These are phyloP conservation scores for Rosa multiflora DNA, from an alignment of 306 rosid species.

Conservation along the genomic window DNA sequence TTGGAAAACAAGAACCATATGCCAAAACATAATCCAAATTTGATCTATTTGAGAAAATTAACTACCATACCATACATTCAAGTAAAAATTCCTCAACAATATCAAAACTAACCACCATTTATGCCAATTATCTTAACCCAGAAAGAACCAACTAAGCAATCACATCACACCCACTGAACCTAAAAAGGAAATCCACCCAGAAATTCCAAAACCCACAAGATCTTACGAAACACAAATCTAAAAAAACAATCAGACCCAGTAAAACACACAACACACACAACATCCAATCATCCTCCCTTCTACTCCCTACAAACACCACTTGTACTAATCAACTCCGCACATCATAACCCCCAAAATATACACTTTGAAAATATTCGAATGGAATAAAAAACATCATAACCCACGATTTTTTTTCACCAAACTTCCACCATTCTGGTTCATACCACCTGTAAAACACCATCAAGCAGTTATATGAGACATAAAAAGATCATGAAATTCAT, in stretches of 20 bases:
- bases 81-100: background rate
- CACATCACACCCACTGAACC: slow-evolving; percentile 7
- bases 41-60: slow-evolving; percentile 8
- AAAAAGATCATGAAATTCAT: background rate
- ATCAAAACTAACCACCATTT: too few species aligned
- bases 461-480: slow-evolving; percentile 30
- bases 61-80: background rate
- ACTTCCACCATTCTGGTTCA: slow-evolving; percentile 99
- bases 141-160: slow-evolving; percentile 3
- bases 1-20: too few species aligned
- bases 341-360: too few species aligned
- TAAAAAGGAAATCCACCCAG: slow-evolving; percentile 24
- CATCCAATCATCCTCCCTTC: too few species aligned
- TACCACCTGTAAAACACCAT: slow-evolving; percentile 77
- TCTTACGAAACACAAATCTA: too few species aligned
- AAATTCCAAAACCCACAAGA: too few species aligned
- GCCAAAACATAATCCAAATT: background rate
- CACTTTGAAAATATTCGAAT: too few species aligned
- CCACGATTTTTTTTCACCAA: slow-evolving; percentile 91
- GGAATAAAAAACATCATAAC: too few species aligned
- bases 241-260: too few species aligned
- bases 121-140: background rate
- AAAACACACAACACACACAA: too few species aligned
- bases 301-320: too few species aligned
- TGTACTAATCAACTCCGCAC: too few species aligned